Percentiles rank a stretch among this genome's conserved stretches.
These are phyloP conservation scores for Trichoderma arundinaceum DNA, from an alignment of 2,329 filamentous ascomycete genomes.

Conservation along the genomic window DNA sequence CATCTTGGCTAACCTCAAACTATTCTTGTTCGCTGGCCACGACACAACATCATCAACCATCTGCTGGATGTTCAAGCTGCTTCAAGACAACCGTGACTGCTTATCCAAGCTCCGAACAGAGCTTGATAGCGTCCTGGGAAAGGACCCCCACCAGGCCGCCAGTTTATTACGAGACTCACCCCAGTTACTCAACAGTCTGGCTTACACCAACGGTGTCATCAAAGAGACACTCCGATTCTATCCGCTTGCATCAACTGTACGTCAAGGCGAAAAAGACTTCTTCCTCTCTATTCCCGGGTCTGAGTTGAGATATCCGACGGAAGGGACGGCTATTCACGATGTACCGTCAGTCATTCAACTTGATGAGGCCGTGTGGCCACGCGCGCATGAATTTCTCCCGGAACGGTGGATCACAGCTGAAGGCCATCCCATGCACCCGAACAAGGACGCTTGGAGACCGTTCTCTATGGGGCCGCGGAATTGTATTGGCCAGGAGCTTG, in stretches of 20 bases:
- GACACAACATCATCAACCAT: slow-evolving; percentile 13
- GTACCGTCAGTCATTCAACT: background rate
- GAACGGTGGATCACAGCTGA: background rate
- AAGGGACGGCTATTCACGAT: background rate
- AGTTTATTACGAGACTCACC: background rate
- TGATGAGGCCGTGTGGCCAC: background rate
- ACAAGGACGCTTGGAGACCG: slow-evolving; percentile 9
- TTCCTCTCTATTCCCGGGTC: background rate
- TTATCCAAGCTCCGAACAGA: slow-evolving; percentile 17
- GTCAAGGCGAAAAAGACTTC: background rate
- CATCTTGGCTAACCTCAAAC: slow-evolving; percentile 5
- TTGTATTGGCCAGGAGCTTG: background rate
- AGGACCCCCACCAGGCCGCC: background rate
- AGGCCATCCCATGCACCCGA: background rate
- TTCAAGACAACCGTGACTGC: slow-evolving; percentile 11
- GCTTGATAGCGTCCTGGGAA: slow-evolving; percentile 3
- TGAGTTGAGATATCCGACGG: background rate
- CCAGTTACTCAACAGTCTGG: background rate
- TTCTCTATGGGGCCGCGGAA: slow-evolving; percentile 14
- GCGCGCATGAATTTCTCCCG: background rate
- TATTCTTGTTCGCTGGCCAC: slow-evolving; percentile 21
- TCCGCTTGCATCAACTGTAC: slow-evolving; percentile 1
- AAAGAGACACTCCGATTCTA: slow-evolving; percentile 19
- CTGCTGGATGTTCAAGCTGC: slow-evolving; percentile 26
- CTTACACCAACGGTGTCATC: background rate